A percentile compares a stretch with the other conserved stretches of the same genome.
phyloP scores from a whole-genome alignment of 805 yeast genomes.

The Starmerella vaccinii region DNA sequence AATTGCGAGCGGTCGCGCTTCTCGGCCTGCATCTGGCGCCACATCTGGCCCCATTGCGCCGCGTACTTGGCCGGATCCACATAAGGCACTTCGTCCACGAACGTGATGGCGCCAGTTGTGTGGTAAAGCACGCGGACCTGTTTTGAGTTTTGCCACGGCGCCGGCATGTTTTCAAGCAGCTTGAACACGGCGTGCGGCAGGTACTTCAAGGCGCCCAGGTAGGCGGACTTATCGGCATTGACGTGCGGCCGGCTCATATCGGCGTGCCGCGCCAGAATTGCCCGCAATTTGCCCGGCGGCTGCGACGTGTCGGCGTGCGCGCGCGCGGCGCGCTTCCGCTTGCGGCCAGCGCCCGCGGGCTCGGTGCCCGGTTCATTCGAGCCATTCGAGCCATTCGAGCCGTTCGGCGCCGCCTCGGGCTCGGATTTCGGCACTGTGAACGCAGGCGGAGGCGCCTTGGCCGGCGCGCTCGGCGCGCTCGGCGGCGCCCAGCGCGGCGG shows the following conservation, averaged over 20 bases:
- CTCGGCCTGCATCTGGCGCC: slow-evolving; percentile 90
- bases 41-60: slow-evolving; percentile 92
- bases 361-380: no score
- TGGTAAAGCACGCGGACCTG: slow-evolving; percentile 87
- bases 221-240: slow-evolving; percentile 66
- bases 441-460: slow-evolving; percentile 1
- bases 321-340: neutral
- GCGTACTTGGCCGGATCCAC: slow-evolving; percentile 84
- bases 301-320: neutral
- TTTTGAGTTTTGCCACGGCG: slow-evolving; percentile 88
- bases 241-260: slow-evolving; percentile 8
- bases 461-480: neutral
- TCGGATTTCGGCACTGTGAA: neutral
- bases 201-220: slow-evolving; percentile 81
- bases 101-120: slow-evolving; percentile 84
- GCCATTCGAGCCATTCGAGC: no score
- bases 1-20: slow-evolving; percentile 84
- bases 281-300: slow-evolving; percentile 5
- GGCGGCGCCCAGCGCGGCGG: slow-evolving; percentile 13
- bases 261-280: slow-evolving; percentile 6
- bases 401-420: neutral
- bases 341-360: neutral
- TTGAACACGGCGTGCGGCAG: slow-evolving; percentile 93
- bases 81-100: slow-evolving; percentile 84
- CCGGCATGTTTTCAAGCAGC: slow-evolving; percentile 90